These are phyloP conservation scores for Paracoccidioides lutzii DNA, from an alignment of 2,329 filamentous ascomycete genomes.

Conservation along the genomic window DNA sequence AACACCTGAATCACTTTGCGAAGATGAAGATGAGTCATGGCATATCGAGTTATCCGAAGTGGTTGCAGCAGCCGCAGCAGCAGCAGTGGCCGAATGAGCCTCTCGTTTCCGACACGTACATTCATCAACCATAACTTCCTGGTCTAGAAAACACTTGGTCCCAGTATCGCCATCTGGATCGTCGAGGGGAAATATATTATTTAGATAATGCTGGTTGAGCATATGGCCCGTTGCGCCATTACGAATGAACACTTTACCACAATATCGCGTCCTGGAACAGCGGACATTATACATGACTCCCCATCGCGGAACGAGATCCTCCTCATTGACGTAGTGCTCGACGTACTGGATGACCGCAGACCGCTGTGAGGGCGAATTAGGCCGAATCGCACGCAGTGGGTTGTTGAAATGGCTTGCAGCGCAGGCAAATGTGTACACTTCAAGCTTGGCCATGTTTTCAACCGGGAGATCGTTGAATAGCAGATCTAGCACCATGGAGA, in stretches of 20 bases:
- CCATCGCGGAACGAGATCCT: constrained; percentile 62
- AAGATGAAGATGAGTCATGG: background rate
- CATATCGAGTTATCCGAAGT: background rate
- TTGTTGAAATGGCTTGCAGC: constrained; percentile 76
- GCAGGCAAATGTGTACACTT: constrained; percentile 64
- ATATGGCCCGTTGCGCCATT: constrained; percentile 29
- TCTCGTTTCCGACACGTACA: background rate
- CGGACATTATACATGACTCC: constrained; percentile 58
- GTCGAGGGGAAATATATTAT: constrained; percentile 28
- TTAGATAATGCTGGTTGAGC: constrained; percentile 35
- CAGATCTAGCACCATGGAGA: constrained; percentile 62
- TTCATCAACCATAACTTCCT: constrained; percentile 2
- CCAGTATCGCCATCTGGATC: background rate
- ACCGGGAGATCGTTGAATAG: constrained; percentile 58
- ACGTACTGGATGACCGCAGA: constrained; percentile 51
- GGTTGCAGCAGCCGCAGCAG: background rate
- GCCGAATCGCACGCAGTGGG: constrained; percentile 41
- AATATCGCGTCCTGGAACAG: constrained; percentile 35
- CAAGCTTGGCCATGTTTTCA: constrained; percentile 52
- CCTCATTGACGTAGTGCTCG: constrained; percentile 66
- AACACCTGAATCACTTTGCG: background rate
- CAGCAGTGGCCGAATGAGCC: background rate
- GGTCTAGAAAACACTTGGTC: constrained; percentile 7
- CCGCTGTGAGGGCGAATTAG: constrained; percentile 16
- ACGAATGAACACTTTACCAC: constrained; percentile 37